Evolutionary conservation across 2,329 filamentous ascomycete genomes (phyloP), one percentile per base, ranked within the genome.

Genomic region (Xylariaceae sp.): DNA sequence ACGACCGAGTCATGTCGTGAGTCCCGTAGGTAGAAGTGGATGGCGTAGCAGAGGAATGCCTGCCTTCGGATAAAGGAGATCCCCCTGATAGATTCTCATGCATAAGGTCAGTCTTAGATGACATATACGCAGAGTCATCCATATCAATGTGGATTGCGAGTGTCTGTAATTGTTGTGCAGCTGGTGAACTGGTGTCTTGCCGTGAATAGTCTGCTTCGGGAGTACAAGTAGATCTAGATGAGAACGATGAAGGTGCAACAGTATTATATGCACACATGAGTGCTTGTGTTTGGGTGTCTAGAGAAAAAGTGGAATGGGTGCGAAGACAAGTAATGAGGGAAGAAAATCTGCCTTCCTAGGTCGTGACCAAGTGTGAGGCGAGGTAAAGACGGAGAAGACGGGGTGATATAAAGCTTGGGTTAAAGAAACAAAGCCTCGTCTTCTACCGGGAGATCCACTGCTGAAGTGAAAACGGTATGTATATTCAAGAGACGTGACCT

Each of bases 1-100:
- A 72, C 11, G 65, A 60, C 31, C 54, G 56, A 21, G 64, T 51
- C 46, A 69, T 65, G 43, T 71, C 69, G 29, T 70, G 63, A 33
- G 63, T 41, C 11, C 45, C 61, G 43, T 69, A 72, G 47, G 61
- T 60, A 55, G 66, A 67, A 43, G 60, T 57, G 6, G 65, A 60
- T 12, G 69, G 64, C 14, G 67, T 64, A 43, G 58, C 48, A 29
- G 62, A 59, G 24, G 66, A 56, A 14, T 43, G 56, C 17, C 54
- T 58, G n/a, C 36, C 47, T 53, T 56, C 56, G 17, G 48, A 55
- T 28, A 36, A 48, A 45, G 41, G 47, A 29, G 61, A 55, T 6
- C 51, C 46, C 19, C 24, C 43, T n/a, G 67, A 64, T 17, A 67
- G 46, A 53, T 55, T 60, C 52, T 66, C 65, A 50, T 58, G 63